Evolutionary conservation across 192 early-diverging fungal species (phyloP), one percentile per base, ranked within the genome.

Genomic region (Gonapodya sp.): DNA sequence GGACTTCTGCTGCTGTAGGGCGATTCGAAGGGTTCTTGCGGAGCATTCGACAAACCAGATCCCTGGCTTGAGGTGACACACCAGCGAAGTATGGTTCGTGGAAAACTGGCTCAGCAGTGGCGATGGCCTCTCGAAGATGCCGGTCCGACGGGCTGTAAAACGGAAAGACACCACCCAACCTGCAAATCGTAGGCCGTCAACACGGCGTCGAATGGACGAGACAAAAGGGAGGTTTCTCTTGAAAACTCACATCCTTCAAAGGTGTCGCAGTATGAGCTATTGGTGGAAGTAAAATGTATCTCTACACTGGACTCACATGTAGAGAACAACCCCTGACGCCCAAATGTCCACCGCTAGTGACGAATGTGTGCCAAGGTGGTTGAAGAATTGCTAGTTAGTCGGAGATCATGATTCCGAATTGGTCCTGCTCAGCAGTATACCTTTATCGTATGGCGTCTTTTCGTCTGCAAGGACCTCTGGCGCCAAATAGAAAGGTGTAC

Each of bases 401-500:
- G n/a, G n/a, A n/a, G n/a, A n/a, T n/a, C n/a, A n/a, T n/a, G n/a
- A n/a, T n/a, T n/a, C n/a, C n/a, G n/a, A n/a, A n/a, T n/a, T n/a
- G 24, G 24, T 64, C 46, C 24, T 64, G 24, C 24, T 64, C 46
- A 24, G 24, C 46, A 24, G 8, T 24, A 64, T 64, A 64, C 46
- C 46, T 64, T 64, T 64, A 24, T 64, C 46, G 24, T 64, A 64
- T 24, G 46, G 46, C 46, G 8, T 64, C 8, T 24, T 24, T 24
- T 34, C 75, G 31, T 34, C 75, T 33, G 18, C 31, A 2, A 77
- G 8, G 18, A 77, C 31, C 31, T 77, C 75, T 8, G 75, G 75
- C 75, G 75, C 75, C 30, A 77, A 33, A 33, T 77, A 77, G 75
- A 77, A 77, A 2, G 75, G 8, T 33, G 75, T 77, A 34, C 75